These are phyloP conservation scores for Amylocystis lapponica DNA, from an alignment of 768 basidiomycete genomes.

Conservation along the genomic window DNA sequence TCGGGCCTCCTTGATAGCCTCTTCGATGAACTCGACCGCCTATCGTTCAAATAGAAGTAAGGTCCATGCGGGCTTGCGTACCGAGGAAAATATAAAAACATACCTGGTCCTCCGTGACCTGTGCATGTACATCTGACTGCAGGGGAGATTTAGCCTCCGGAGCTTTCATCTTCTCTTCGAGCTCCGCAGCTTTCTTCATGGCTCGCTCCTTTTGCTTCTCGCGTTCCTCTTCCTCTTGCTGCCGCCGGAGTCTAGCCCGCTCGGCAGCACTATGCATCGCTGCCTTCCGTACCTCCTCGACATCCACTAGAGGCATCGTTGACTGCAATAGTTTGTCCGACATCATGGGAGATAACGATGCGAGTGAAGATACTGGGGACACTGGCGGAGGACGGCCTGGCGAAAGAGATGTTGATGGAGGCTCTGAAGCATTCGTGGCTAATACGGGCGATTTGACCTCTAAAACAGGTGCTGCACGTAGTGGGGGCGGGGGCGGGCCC, in stretches of 20 bases:
- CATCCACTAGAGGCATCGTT: constrained; percentile 17
- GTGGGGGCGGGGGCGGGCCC: constrained; percentile 23
- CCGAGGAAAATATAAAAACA: no score
- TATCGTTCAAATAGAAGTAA: no score
- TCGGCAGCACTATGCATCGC: constrained; percentile 84
- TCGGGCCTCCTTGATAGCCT: constrained; percentile 42
- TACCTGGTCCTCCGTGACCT: constrained; percentile 16
- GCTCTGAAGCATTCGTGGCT: constrained; percentile 27
- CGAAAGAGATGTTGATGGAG: constrained; percentile 4
- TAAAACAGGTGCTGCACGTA: neutral
- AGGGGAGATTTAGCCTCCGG: no score
- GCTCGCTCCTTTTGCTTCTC: constrained; percentile 79
- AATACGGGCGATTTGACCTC: constrained; percentile 4
- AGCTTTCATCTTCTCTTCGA: constrained; percentile 62
- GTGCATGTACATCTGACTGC: constrained; percentile 9
- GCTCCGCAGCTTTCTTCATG: constrained; percentile 67
- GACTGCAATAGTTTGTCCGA: constrained; percentile 12
- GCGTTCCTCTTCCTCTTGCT: constrained; percentile 79
- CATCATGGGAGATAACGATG: constrained; percentile 12
- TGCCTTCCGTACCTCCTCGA: constrained; percentile 66
- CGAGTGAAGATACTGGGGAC: constrained; percentile 12
- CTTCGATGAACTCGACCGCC: constrained; percentile 41
- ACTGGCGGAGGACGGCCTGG: constrained; percentile 5
- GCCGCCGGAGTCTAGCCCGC: constrained; percentile 71
- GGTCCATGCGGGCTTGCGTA: no score